Base-by-base conservation (phyloP, 495 filamentous ascomycete species). In the Penicillium samsonianum region DNA sequence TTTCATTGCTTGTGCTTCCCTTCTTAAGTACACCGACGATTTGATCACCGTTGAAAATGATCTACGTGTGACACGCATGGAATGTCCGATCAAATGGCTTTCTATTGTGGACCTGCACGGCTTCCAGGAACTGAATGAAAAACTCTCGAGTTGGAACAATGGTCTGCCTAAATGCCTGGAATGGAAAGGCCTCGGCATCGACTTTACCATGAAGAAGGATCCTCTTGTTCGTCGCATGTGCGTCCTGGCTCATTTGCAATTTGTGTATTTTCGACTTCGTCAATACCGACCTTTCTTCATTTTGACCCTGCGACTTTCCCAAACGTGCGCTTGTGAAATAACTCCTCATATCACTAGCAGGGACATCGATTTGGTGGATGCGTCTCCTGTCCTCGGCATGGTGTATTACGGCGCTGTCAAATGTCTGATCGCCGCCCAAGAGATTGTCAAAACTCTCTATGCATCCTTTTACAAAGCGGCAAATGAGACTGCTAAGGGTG, bases 241-340 rank as follows among this genome's bases (percentile, higher is more conserved):
- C 10, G 19, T 52, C 12, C 20, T 60, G 7, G 49, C 61, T 11
- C 58, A 57, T 5, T 35, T 53, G 12, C 64, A 59, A 23, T 60
- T 54, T 37, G 23, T 62, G 5, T 67, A 60, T 19, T 26, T 67
- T 28, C 61, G 58, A n/a, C 52, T 67, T 25, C 61, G 64, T 23
- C 52, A 58, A 1, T 58, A 57, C 44, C 55, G 64, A 6, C 58
- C 64, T 0, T 50, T 60, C 3, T 26, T 67, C 3, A 58, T 55
- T 26, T 31, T 64, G 2, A 52, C 38, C 6, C 26, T 64, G 1
- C 51, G 52, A 9, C 53, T 64, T n/a, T 43, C 52, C 6, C 22
- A 26, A 5, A 37, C 35, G 42, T 64, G 61, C 45, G 40, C 42
- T 20, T 62, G 61, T 19, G n/a, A 47, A 8, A 38, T 22, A 3